These are phyloP conservation scores for Candida morakotiae DNA, from an alignment of 805 yeast genomes.

Conservation along the genomic window DNA sequence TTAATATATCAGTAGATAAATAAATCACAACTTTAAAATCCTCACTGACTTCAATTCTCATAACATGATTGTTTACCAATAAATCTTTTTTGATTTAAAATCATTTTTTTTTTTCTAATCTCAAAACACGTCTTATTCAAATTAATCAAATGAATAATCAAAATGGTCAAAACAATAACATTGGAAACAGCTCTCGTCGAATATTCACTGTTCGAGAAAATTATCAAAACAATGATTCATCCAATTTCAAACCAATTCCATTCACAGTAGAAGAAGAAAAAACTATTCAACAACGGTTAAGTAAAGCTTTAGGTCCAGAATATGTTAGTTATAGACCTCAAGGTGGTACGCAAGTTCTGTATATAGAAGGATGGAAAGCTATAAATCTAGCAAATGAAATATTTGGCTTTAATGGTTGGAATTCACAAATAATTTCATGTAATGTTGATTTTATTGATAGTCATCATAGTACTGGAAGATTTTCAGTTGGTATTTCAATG, in stretches of 20 bases:
- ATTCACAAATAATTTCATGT: constrained; percentile 60
- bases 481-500: constrained; percentile 65
- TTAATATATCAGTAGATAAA: constrained; percentile 2
- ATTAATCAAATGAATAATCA: neutral
- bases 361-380: constrained; percentile 83
- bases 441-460: constrained; percentile 72
- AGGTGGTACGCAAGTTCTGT: constrained; percentile 61
- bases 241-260: constrained; percentile 10
- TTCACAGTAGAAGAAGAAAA: constrained; percentile 30
- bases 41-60: neutral
- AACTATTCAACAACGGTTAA: constrained; percentile 29
- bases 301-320: constrained; percentile 64
- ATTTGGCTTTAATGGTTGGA: constrained; percentile 84
- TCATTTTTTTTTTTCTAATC: neutral
- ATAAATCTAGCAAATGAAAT: constrained; percentile 75
- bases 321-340: constrained; percentile 73
- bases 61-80: no score
- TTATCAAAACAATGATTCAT: neutral
- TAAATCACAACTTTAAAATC: neutral
- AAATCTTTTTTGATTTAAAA: no score
- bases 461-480: constrained; percentile 47
- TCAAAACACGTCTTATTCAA: constrained; percentile 1
- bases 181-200: no score
- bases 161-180: no score
- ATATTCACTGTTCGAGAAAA: neutral